A percentile compares a stretch with the other conserved stretches of the same genome.
phyloP scores from a whole-genome alignment of 2,329 filamentous ascomycete species.

The Cordyceps cicadae region DNA sequence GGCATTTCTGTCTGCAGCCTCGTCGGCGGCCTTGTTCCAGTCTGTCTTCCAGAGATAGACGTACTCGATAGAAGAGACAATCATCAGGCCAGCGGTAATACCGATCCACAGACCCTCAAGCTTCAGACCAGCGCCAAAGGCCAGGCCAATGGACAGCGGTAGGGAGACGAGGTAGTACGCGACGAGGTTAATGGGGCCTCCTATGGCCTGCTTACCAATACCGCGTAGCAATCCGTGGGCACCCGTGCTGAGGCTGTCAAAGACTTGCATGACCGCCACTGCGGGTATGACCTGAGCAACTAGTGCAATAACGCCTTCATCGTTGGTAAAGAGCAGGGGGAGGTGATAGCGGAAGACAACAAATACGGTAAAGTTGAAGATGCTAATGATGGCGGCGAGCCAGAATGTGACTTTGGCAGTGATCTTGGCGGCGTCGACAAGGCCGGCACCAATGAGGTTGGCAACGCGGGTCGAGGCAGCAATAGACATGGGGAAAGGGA shows the following conservation, averaged over 20 bases:
- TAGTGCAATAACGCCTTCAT: constrained; percentile 58
- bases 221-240: constrained; percentile 82
- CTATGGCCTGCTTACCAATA: constrained; percentile 79
- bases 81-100: constrained; percentile 61
- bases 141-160: constrained; percentile 71
- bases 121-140: constrained; percentile 69
- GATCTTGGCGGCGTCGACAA: constrained; percentile 71
- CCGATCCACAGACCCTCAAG: constrained; percentile 76
- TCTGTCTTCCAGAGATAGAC: constrained; percentile 42
- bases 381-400: constrained; percentile 60
- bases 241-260: constrained; percentile 70
- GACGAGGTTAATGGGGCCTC: constrained; percentile 79
- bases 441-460: constrained; percentile 81
- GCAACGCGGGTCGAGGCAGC: constrained; percentile 82
- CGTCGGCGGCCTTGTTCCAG: constrained; percentile 44
- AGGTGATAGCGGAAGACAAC: constrained; percentile 62
- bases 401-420: constrained; percentile 65
- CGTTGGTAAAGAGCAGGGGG: constrained; percentile 69
- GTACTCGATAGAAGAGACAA: constrained; percentile 46
- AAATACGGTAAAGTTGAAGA: constrained; percentile 69
- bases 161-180: constrained; percentile 82
- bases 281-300: constrained; percentile 67
- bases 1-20: constrained; percentile 45
- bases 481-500: constrained; percentile 86
- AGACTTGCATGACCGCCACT: constrained; percentile 81